Evolutionary conservation across 768 basidiomycete species (phyloP).

Genomic region (Mycena floridula): DNA sequence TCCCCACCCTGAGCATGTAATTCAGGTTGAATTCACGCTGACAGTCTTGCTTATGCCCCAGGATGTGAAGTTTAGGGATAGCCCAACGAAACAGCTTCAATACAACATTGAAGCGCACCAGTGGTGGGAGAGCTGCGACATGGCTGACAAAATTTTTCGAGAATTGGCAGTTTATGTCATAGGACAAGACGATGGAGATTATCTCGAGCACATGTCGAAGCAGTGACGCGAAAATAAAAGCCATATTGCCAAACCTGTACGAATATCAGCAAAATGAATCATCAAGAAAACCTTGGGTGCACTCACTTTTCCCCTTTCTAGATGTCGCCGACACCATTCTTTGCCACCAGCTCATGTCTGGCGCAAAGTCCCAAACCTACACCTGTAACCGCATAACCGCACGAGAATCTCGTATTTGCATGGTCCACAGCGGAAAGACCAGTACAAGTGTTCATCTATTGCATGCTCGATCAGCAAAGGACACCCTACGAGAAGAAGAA

Average conservation of each 20-base stretch:
- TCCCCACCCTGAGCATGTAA: neutral
- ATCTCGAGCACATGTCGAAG: neutral
- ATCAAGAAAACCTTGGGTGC: too few relatives aligned
- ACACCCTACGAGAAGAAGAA: neutral
- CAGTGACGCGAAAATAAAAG: slow-evolving; percentile 4
- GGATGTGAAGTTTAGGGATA: neutral
- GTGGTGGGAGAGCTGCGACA: neutral
- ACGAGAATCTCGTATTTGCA: too few relatives aligned
- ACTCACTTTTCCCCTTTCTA: slow-evolving; percentile 19
- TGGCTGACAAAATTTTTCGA: slow-evolving; percentile 5
- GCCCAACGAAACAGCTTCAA: neutral
- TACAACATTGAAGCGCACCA: neutral
- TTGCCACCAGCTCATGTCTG: slow-evolving; percentile 15
- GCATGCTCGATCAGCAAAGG: neutral
- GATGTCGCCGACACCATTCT: slow-evolving; percentile 16
- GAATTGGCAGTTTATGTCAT: slow-evolving; percentile 13
- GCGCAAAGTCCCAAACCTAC: slow-evolving; percentile 9
- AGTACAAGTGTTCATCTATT: slow-evolving; percentile 6
- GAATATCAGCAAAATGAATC: neutral
- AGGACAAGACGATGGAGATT: slow-evolving; percentile 1
- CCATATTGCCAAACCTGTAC: slow-evolving; percentile 7
- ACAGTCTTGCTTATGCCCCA: neutral
- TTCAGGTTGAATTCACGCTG: neutral
- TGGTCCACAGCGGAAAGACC: slow-evolving; percentile 5
- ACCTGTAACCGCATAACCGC: neutral